These are phyloP conservation scores for Thecaphora thlaspeos DNA, from an alignment of 1,284 basidiomycete genomes.

Conservation along the genomic window DNA sequence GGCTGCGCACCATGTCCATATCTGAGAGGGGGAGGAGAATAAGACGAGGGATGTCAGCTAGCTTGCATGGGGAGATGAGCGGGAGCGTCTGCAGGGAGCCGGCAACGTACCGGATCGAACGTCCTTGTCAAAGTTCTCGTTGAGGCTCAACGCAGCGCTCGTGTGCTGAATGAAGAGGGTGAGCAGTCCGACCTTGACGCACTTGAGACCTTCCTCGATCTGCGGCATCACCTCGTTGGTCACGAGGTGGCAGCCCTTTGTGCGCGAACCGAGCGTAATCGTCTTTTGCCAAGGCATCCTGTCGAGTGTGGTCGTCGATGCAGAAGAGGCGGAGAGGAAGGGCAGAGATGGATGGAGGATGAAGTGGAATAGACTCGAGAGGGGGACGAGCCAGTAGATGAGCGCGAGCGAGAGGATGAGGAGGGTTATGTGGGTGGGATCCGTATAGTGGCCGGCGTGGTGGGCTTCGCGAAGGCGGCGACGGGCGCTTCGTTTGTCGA, in stretches of 20 bases:
- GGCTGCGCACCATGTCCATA: no score
- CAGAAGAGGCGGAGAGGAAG: no score
- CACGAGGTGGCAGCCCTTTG: conserved; percentile 74
- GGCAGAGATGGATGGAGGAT: no score
- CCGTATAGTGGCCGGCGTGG: conserved; percentile 23
- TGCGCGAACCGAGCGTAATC: conserved; percentile 64
- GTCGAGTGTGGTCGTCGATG: not conserved
- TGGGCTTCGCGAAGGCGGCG: conserved; percentile 22
- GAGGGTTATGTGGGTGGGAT: conserved; percentile 26
- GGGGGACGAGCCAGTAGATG: conserved; percentile 30
- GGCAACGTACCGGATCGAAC: conserved; percentile 60
- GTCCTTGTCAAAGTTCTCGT: conserved; percentile 80
- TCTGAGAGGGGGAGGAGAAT: no score
- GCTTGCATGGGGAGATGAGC: no score
- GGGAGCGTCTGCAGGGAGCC: no score
- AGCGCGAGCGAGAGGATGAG: conserved; percentile 18
- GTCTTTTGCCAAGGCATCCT: conserved; percentile 89
- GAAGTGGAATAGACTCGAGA: conserved; percentile 2
- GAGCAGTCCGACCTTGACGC: conserved; percentile 51
- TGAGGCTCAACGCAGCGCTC: conserved; percentile 80
- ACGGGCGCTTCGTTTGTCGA: conserved; percentile 29
- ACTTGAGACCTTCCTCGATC: conserved; percentile 71
- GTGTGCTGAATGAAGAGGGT: conserved; percentile 76
- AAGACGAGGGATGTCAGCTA: no score
- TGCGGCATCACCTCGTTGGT: conserved; percentile 74